Evolutionary conservation across 805 yeast genomes (phyloP).

Genomic region (Clavispora fructus): DNA sequence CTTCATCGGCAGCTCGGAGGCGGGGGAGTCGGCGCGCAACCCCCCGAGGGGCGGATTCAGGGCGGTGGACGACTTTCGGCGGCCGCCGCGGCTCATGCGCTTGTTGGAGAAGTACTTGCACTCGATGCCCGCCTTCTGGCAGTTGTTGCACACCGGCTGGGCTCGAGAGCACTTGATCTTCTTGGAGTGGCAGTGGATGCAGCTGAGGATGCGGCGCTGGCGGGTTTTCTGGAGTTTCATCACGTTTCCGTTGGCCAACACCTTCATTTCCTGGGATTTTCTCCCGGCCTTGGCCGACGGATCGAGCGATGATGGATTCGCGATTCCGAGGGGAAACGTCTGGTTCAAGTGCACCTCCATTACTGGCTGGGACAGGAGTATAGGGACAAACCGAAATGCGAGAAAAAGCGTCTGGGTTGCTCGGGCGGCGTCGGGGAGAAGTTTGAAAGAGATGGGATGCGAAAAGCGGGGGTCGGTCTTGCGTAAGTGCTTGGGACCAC

Average conservation of each 20-base stretch:
- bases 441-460: neutral
- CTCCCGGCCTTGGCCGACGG: neutral
- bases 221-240: constrained; percentile 58
- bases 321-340: neutral
- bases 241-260: constrained; percentile 47
- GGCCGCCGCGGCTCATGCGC: constrained; percentile 44
- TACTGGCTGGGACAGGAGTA: neutral
- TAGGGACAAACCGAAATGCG: neutral
- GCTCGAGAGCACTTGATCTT: constrained; percentile 60
- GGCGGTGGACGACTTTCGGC: neutral
- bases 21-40: neutral
- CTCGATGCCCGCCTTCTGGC: constrained; percentile 41
- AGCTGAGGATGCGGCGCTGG: constrained; percentile 52
- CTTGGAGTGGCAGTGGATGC: constrained; percentile 56
- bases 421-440: neutral
- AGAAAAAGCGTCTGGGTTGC: neutral
- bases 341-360: neutral
- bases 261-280: constrained; percentile 13
- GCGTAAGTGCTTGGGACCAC: neutral
- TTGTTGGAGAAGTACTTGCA: constrained; percentile 58
- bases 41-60: neutral
- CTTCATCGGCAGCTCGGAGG: constrained; percentile 2
- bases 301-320: neutral
- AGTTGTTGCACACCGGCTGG: constrained; percentile 52
- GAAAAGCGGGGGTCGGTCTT: neutral